Base-by-base conservation (phyloP, 306 rosid species). In the Prunus armeniaca region DNA sequence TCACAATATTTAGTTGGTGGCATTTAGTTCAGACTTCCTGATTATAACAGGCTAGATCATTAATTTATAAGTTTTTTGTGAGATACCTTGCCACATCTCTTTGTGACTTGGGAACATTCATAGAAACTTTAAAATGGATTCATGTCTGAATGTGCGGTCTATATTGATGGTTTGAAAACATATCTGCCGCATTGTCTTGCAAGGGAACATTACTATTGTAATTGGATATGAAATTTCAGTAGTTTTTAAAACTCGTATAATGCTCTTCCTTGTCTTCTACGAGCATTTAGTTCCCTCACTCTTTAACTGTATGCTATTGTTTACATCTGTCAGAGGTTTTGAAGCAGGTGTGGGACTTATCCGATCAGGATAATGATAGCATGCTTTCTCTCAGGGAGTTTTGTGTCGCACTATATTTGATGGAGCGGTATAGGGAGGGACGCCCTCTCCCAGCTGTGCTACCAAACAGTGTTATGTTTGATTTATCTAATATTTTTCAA, bases 281-380 rank as follows among this genome's bases (percentile, higher is more conserved):
- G 2, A 56, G 62, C 62, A 0, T 13, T 24, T 19, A 30, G 58
- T 78, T 63, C 66, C 54, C 65, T 78, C 73, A 79, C 85, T 81
- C 85, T 82, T 82, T 84, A 77, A 80, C 75, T 32, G 69, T 67
- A 72, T 78, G 60, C 61, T 41, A 34, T 55, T 81, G 78, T 91
- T 80, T 86, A 69, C 81, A 76, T 85, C 83, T 87, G 82, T 55
- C 97, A 96, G 99, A 93, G 91, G 86, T 96, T 80, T 87, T 96
- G 80, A 88, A 82, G 98, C 98, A 93, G 91, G 97, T 96, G 69
- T 96, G 99, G 99, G 99, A 96, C 84, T 84, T 96, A 84, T 91
- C 99, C 1, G 99, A 96, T 86, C 98, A 93, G 80, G 99, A 96
- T 89, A 93, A 91, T 68, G 99, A 96, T 87, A 89, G 99, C 89